Conservation (phyloP, 2,329 filamentous ascomycete genomes). For the Teratosphaeria pseudoeucalypti region DNA sequence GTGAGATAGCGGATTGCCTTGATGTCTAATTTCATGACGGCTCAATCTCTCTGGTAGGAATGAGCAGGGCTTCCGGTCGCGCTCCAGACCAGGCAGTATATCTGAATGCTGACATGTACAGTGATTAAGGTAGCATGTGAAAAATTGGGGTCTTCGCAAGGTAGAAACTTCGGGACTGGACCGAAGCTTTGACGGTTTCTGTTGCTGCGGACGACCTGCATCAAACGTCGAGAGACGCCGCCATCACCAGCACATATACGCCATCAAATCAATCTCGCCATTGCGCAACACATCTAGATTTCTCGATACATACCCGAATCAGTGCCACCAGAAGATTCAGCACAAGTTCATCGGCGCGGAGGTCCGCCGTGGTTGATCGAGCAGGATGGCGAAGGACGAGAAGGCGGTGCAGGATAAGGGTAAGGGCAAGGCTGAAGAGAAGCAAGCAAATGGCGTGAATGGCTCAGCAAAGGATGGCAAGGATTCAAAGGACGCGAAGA, state of each 20-base stretch:
- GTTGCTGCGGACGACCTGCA: background rate
- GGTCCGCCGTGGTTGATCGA: background rate
- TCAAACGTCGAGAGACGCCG: background rate
- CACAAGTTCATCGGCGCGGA: background rate
- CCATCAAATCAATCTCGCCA: background rate
- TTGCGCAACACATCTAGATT: background rate
- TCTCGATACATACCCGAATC: background rate
- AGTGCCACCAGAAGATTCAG: background rate
- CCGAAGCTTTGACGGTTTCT: background rate
- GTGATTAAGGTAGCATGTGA: background rate
- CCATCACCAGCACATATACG: background rate
- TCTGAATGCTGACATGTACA: background rate
- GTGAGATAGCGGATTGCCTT: constrained; percentile 87
- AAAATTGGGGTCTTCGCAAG: background rate
- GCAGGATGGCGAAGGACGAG: constrained; percentile 80
- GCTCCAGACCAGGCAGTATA: background rate
- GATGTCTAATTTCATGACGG: constrained; percentile 85
- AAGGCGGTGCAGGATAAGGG: constrained; percentile 90
- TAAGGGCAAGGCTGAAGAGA: constrained; percentile 61
- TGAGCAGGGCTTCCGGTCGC: too few relatives aligned
- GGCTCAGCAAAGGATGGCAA: constrained; percentile 45
- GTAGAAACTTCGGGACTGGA: background rate
- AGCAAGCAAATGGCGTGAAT: constrained; percentile 46
- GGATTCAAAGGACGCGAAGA: constrained; percentile 49
- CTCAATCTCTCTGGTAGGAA: too few relatives aligned